A percentile compares a stretch with the other conserved stretches of the same genome.
Evolutionary conservation across 805 yeast species (phyloP).

Genomic region (Wickerhamomyces rabaulensis): DNA sequence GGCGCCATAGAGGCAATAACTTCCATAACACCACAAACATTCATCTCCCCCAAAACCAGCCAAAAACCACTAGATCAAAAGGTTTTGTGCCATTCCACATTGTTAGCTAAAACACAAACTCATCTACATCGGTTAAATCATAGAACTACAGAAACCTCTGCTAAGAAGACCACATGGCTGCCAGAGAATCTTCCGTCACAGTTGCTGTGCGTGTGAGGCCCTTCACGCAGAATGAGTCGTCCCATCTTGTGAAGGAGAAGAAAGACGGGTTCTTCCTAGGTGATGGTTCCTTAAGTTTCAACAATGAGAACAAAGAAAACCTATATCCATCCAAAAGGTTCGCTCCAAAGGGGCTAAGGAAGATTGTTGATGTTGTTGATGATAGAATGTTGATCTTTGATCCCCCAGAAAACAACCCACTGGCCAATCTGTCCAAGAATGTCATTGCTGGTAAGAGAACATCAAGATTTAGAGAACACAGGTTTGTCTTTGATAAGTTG

Average conservation of each 20-base stretch:
- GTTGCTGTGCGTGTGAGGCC: slow-evolving; percentile 86
- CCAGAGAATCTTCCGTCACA: slow-evolving; percentile 52
- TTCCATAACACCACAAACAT: too few relatives aligned
- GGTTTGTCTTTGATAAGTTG: slow-evolving; percentile 76
- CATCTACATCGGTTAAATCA: not conserved
- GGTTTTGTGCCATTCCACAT: not conserved
- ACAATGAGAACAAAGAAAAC: slow-evolving; percentile 16
- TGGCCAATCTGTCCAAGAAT: slow-evolving; percentile 26
- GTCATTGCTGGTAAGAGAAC: slow-evolving; percentile 32
- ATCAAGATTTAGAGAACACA: slow-evolving; percentile 60
- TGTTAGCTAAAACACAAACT: not conserved
- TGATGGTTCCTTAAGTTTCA: slow-evolving; percentile 44
- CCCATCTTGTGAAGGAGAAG: slow-evolving; percentile 37
- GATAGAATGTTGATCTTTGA: slow-evolving; percentile 83
- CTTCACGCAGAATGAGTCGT: slow-evolving; percentile 56
- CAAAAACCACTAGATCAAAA: not conserved
- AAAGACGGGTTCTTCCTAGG: slow-evolving; percentile 41
- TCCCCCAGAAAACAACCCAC: slow-evolving; percentile 70
- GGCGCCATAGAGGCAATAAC: too few relatives aligned
- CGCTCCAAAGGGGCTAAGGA: slow-evolving; percentile 52
- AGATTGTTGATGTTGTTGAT: slow-evolving; percentile 74
- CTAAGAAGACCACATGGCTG: slow-evolving; percentile 3
- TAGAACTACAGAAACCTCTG: not conserved
- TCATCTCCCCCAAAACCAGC: not conserved
- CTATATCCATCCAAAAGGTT: slow-evolving; percentile 13